A percentile compares a stretch with the other conserved stretches of the same genome.
These are phyloP conservation scores for Spongiforma sp. DNA, from an alignment of 1,284 basidiomycete species.

Conservation along the genomic window DNA sequence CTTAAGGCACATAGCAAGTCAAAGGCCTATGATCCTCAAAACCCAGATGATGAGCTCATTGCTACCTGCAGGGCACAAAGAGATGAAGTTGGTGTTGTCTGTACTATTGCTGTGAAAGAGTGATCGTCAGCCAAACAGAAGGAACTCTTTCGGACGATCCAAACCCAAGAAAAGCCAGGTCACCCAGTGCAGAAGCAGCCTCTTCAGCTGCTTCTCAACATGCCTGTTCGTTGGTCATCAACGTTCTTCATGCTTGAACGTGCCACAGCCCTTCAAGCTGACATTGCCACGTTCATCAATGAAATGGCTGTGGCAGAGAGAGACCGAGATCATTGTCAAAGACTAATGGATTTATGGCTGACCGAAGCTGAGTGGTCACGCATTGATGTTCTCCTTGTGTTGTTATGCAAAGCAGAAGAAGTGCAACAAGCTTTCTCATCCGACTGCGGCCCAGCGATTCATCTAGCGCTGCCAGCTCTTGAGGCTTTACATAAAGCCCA, in stretches of 20 bases:
- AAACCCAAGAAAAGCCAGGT: neutral
- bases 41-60: neutral
- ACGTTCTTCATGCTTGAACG: constrained; percentile 9
- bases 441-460: neutral
- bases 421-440: constrained; percentile 6
- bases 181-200: neutral
- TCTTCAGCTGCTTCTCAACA: neutral
- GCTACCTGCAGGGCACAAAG: neutral
- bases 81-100: neutral
- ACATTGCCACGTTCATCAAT: too few relatives aligned
- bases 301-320: constrained; percentile 16
- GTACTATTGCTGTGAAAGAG: neutral
- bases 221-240: neutral
- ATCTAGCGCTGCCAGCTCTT: constrained; percentile 1
- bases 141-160: neutral
- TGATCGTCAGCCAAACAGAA: neutral
- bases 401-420: neutral
- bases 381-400: neutral
- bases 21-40: neutral
- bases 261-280: too few relatives aligned
- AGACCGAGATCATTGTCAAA: neutral
- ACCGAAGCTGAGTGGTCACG: neutral
- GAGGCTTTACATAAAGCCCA: neutral
- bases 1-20: neutral
- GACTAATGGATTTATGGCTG: neutral